These are phyloP conservation scores for Rhinocladiella mackenziei DNA, from an alignment of 2,329 filamentous ascomycete genomes.

Conservation along the genomic window DNA sequence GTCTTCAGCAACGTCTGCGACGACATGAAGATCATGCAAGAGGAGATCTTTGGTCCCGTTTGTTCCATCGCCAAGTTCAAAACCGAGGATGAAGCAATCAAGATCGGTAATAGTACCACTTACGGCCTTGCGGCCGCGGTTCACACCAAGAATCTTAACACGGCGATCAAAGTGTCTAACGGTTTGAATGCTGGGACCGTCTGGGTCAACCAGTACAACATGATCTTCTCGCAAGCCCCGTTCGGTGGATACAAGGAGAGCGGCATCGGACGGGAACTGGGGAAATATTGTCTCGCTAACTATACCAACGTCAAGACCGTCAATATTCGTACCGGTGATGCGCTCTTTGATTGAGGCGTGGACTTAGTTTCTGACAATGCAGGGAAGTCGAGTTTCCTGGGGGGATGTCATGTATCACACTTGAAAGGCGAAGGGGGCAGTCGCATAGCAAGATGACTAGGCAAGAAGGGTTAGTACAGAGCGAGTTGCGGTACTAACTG, in stretches of 20 bases:
- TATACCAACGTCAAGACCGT: slow-evolving; percentile 16
- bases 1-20: slow-evolving; percentile 36
- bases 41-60: slow-evolving; percentile 45
- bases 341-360: too few relatives aligned
- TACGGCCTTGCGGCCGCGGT: slow-evolving; percentile 41
- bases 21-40: slow-evolving; percentile 35
- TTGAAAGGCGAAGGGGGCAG: too few relatives aligned
- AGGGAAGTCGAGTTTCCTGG: too few relatives aligned
- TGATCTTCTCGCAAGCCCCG: slow-evolving; percentile 38
- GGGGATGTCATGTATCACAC: too few relatives aligned
- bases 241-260: slow-evolving; percentile 46
- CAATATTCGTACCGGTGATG: too few relatives aligned
- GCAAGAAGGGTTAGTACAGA: too few relatives aligned
- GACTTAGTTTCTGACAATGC: too few relatives aligned
- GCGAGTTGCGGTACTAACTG: too few relatives aligned
- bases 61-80: slow-evolving; percentile 38
- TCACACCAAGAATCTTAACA: slow-evolving; percentile 39
- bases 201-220: slow-evolving; percentile 42
- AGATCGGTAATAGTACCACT: slow-evolving; percentile 37
- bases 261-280: slow-evolving; percentile 49
- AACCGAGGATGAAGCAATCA: slow-evolving; percentile 39
- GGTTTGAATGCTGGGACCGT: slow-evolving; percentile 43
- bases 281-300: slow-evolving; percentile 30
- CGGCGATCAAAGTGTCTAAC: slow-evolving; percentile 39
- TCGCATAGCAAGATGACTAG: too few relatives aligned